Evolutionary conservation across 148 eudicot genomes (phyloP).

Genomic region (Oxyria digyna): DNA sequence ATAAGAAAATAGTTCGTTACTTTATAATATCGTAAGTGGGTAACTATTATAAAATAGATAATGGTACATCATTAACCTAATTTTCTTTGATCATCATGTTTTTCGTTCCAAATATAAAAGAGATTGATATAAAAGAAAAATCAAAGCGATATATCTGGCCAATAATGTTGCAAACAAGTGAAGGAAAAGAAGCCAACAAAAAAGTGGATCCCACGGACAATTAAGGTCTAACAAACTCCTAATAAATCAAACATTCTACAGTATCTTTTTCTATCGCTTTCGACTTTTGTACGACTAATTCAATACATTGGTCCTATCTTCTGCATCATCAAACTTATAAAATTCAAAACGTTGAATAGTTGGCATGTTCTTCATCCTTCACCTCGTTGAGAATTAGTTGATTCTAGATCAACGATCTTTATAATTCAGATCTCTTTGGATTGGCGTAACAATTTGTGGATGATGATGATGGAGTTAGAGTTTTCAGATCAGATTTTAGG

Average conservation of each 20-base stretch:
- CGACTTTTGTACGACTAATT: not conserved
- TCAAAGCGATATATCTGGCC: not conserved
- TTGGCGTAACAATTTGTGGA: too few relatives aligned
- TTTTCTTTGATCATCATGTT: not conserved
- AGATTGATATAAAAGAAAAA: not conserved
- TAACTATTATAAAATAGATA: not conserved
- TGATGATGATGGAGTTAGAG: slow-evolving; percentile 20
- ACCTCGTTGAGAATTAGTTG: not conserved
- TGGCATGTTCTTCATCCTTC: not conserved
- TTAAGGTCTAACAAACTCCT: not conserved
- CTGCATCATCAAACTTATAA: not conserved
- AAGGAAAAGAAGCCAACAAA: not conserved
- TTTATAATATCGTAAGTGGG: too few relatives aligned
- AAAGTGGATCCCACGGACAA: not conserved
- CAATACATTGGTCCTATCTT: not conserved
- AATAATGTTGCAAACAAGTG: not conserved
- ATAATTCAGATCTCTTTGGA: too few relatives aligned
- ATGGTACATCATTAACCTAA: not conserved
- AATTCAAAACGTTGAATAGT: not conserved
- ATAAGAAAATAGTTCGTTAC: too few relatives aligned
- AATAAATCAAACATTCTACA: not conserved
- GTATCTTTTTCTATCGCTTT: not conserved
- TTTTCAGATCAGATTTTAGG: slow-evolving; percentile 73
- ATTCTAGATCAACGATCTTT: not conserved
- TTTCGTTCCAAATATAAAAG: not conserved